Evolutionary conservation across 495 filamentous ascomycete species (phyloP), one percentile per base, ranked within the genome.

Genomic region (Aspergillus taichungensis): DNA sequence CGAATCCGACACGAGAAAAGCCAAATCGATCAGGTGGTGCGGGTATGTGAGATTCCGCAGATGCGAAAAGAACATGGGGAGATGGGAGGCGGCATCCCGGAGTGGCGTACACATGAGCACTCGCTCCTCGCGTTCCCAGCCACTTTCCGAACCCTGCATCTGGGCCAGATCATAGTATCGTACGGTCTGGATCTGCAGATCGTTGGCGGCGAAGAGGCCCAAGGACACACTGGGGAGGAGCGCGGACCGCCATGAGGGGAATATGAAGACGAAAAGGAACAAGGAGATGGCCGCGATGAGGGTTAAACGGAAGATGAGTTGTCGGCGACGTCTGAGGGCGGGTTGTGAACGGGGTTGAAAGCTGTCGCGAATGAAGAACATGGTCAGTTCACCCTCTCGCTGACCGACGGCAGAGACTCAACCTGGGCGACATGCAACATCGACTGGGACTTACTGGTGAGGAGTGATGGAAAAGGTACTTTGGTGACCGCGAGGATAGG

Each of bases 31-130:
- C 35, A 97, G 75, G 57, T 94, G 83, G 60, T 99, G 94, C 0
- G 94, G 94, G 58, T 99, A 99, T 30, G 94, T 99, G 43, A 99
- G 84, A 66, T 97, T 99, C 37, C 77, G 81, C 34, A 99, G 78
- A 62, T 99, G 94, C 30, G 81, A 82, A 67, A 99, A 99, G 76
- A 99, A 97, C 92, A 99, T 95, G 34, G 85, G 84, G 6, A 99
- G 71, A 73, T 99, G 94, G 13, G 85, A 78, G 54, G 91, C 82
- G 14, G 94, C 94, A 63, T 99, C 94, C 57, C 94, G 81, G 37
- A 99, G 75, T 32, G 94, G 94, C 6, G 94, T 91, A 60, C 92
- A 96, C 60, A 99, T 80, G 35, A 99, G 74, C 52, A 99, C 92
- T 42, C 94, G 80, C 65, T 99, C 94, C 56, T 88, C 94, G 30